These are phyloP conservation scores for Rosa multiflora DNA, from an alignment of 306 rosid species.

Conservation along the genomic window DNA sequence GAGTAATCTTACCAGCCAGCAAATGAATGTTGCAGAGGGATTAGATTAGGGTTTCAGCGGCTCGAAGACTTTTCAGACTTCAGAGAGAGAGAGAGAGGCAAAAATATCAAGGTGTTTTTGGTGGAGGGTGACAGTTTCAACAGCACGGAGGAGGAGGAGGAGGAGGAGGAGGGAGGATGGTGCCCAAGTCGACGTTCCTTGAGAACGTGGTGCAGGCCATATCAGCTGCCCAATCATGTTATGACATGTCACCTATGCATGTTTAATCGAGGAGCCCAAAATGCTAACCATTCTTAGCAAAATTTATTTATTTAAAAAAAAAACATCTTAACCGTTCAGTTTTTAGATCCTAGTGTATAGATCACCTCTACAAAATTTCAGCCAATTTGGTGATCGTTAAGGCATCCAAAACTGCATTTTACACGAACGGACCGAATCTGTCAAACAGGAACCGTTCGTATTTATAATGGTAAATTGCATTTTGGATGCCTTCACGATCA, in stretches of 20 bases:
- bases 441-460: too few relatives aligned
- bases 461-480: too few relatives aligned
- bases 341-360: too few relatives aligned
- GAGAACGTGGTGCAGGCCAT: neutral
- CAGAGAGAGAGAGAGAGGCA: neutral
- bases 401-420: too few relatives aligned
- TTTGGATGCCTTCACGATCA: too few relatives aligned
- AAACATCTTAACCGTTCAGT: too few relatives aligned
- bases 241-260: neutral
- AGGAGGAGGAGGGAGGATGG: too few relatives aligned
- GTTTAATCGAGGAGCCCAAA: neutral
- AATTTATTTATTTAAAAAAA: neutral
- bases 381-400: too few relatives aligned
- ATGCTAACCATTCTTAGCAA: neutral
- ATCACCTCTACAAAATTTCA: too few relatives aligned
- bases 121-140: neutral
- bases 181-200: neutral
- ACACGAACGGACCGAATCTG: too few relatives aligned
- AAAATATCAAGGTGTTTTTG: accelerated
- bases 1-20: conserved; percentile 2
- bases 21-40: conserved; percentile 3
- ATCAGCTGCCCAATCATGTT: neutral
- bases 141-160: neutral
- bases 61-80: neutral
- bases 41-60: conserved; percentile 2